Evolutionary conservation across 805 yeast genomes (phyloP).

Genomic region (Candida glaebosa): DNA sequence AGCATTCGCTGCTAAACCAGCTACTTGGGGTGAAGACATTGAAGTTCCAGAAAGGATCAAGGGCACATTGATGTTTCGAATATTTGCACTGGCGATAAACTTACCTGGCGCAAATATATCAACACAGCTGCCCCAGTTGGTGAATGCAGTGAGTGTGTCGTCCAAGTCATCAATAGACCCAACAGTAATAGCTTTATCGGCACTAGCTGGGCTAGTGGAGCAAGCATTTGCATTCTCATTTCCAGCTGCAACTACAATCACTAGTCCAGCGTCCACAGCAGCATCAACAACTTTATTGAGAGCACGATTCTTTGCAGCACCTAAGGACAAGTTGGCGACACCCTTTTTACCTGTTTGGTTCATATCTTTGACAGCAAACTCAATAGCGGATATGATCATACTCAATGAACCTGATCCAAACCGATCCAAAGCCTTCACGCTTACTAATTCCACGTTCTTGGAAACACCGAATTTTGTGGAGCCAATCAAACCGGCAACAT

Average conservation of each 20-base stretch:
- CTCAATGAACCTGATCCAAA: conserved; percentile 70
- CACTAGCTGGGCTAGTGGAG: conserved; percentile 80
- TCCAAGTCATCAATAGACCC: conserved; percentile 82
- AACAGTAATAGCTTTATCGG: conserved; percentile 67
- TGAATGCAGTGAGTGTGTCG: conserved; percentile 69
- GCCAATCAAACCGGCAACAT: conserved; percentile 53
- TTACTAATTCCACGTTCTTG: conserved; percentile 55
- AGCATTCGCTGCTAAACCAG: conserved; percentile 59
- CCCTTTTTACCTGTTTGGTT: conserved; percentile 33
- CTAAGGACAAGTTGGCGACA: conserved; percentile 78
- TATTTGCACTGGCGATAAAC: conserved; percentile 45
- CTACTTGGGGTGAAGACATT: conserved; percentile 75
- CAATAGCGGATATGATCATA: conserved; percentile 62
- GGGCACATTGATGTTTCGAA: conserved; percentile 15
- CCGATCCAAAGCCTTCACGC: conserved; percentile 68
- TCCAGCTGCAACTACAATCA: conserved; percentile 84
- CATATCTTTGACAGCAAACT: conserved; percentile 63
- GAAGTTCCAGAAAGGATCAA: conserved; percentile 66
- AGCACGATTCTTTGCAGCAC: conserved; percentile 64
- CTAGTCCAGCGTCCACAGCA: conserved; percentile 68
- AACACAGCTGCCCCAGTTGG: conserved; percentile 95
- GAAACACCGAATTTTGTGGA: conserved; percentile 52
- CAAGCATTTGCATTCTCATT: conserved; percentile 79
- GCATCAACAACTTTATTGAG: conserved; percentile 75
- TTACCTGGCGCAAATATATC: conserved; percentile 84